These are phyloP conservation scores for Orbilia blumenaviensis DNA, from an alignment of 2,329 filamentous ascomycete species.

Conservation along the genomic window DNA sequence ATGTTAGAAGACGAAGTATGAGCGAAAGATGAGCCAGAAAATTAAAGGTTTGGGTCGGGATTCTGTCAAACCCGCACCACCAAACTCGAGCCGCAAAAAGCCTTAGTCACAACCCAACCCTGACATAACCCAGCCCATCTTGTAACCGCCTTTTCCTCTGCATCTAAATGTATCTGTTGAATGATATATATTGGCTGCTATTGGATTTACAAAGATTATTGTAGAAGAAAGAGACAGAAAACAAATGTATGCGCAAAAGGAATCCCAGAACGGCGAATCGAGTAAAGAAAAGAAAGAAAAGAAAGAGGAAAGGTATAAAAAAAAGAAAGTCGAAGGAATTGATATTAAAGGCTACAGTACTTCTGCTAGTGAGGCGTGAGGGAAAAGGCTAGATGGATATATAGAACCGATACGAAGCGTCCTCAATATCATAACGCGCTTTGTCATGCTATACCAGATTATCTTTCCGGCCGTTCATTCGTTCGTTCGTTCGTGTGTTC, in stretches of 20 bases:
- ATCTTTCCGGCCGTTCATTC: conserved; percentile 27
- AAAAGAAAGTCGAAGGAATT: conserved; percentile 3
- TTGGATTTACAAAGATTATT: conserved; percentile 16
- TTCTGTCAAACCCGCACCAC: background rate
- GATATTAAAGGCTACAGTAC: conserved; percentile 47
- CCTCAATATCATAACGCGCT: conserved; percentile 33
- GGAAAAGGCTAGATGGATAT: conserved; percentile 23
- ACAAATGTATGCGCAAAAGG: background rate
- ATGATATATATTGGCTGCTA: too few species aligned
- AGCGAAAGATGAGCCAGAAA: conserved; percentile 8
- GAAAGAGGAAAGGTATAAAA: too few species aligned
- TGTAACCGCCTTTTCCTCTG: too few species aligned
- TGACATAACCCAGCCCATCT: too few species aligned
- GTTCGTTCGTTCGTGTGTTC: conserved; percentile 17
- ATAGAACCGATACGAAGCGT: conserved; percentile 43
- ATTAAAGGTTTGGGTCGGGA: background rate
- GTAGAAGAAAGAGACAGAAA: background rate
- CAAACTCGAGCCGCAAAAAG: conserved; percentile 40
- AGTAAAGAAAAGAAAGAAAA: background rate
- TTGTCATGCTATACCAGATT: conserved; percentile 49
- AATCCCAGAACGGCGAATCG: background rate
- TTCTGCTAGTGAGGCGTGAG: background rate
- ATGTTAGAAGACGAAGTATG: background rate
- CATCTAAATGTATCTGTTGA: too few species aligned
- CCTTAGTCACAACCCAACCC: background rate